Conservation (phyloP, 2,329 filamentous ascomycete genomes). For the Nothomitra cinnamomea region DNA sequence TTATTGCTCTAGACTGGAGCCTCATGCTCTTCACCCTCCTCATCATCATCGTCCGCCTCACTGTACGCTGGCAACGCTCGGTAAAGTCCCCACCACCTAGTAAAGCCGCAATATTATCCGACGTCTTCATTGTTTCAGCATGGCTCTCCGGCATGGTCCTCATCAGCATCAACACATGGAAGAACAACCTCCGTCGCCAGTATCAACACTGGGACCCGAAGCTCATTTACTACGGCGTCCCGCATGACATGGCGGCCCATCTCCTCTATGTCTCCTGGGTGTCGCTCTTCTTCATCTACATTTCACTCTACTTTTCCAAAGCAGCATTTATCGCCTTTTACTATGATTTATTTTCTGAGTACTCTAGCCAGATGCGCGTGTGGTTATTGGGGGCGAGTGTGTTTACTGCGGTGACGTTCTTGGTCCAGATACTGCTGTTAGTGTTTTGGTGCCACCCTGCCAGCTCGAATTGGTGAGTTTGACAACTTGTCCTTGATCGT, state of each 20-base stretch:
- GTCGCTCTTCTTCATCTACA: slow-evolving; percentile 19
- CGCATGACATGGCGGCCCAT: slow-evolving; percentile 13
- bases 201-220: slow-evolving; percentile 9
- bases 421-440: slow-evolving; percentile 17
- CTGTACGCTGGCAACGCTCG: not conserved
- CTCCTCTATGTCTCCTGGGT: slow-evolving; percentile 19
- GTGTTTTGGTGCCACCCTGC: slow-evolving; percentile 17
- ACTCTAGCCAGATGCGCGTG: slow-evolving; percentile 12
- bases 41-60: slow-evolving; percentile 1
- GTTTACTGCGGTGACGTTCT: slow-evolving; percentile 16
- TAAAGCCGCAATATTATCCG: slow-evolving; percentile 2
- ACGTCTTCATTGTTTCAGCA: slow-evolving; percentile 2
- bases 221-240: slow-evolving; percentile 16
- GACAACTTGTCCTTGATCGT: too few species aligned
- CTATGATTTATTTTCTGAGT: slow-evolving; percentile 16
- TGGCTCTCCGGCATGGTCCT: slow-evolving; percentile 3
- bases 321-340: slow-evolving; percentile 19
- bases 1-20: slow-evolving; percentile 5
- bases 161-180: slow-evolving; percentile 15
- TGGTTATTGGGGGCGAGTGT: slow-evolving; percentile 12
- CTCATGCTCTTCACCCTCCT: slow-evolving; percentile 5
- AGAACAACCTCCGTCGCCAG: slow-evolving; percentile 16
- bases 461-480: slow-evolving; percentile 11
- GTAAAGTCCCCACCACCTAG: not conserved
- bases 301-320: slow-evolving; percentile 16